Base-by-base conservation (phyloP, 2,329 filamentous ascomycete genomes). In the Aspergillus ruber region DNA sequence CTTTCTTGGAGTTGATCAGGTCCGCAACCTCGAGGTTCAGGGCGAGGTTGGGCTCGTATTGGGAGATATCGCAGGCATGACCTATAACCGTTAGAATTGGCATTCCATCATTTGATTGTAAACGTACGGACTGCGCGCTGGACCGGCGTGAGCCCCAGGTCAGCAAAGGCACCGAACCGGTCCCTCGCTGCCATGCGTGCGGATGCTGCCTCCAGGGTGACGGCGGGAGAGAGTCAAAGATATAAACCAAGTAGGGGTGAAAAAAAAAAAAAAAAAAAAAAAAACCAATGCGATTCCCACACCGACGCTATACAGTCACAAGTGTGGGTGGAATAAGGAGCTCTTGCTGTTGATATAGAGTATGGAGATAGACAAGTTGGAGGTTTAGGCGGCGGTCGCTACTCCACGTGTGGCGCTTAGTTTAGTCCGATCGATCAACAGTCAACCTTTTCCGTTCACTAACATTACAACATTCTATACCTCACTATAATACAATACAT, bases 11-110 rank as follows among this genome's bases (percentile, higher is more conserved):
- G 72, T 98, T 98, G 76, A 98, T 88, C 62, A 97, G 75, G 74
- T 98, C 93, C 61, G 90, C 79, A 62, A 98, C 95, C 78, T 98
- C 93, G 66, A 98, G 87, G 66, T 93, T 94, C 55, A 98, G 77
- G 49, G 90, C 93, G 47, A 98, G 85, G 66, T 98, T 97, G 53
- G 93, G 91, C 75, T 98, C 93, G 76, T 90, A 96, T 74, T 97
- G 96, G 68, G 95, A 88, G 44, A 93, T 89, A 63, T 93, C 94
- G 76, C 93, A 97, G 56, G 93, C 91, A 73, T 90, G 90, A 68
- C 93, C 80, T 82, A 25, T 2, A 12, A 15, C 1, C n/a, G 17
- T 50, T n/a, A 38, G 43, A 41, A 45, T 57, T 32, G 60, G 53
- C 45, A 45, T 38, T 42, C 49, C 25, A 25, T 13, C 21, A 25